These are phyloP conservation scores for Tetraselmis striata DNA, from an alignment of 139 green algal species.

Conservation along the genomic window DNA sequence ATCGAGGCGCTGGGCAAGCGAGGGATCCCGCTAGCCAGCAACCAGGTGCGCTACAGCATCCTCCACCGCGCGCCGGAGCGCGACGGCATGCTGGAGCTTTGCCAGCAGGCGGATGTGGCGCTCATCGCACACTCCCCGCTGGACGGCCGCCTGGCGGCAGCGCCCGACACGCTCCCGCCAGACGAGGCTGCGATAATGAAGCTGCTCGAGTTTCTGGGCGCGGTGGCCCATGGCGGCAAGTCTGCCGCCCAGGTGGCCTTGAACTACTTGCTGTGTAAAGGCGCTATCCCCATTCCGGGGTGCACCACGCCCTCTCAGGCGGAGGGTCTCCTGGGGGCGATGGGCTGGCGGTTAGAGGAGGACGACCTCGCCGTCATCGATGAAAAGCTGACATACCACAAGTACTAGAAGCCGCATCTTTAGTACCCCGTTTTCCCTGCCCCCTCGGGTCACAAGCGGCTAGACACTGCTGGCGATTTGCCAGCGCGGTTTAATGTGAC, in stretches of 20 bases:
- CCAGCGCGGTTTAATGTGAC: no score
- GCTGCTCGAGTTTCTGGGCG: constrained; percentile 43
- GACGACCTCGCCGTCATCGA: constrained; percentile 38
- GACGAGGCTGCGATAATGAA: constrained; percentile 25
- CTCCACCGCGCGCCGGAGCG: constrained; percentile 21
- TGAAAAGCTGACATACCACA: constrained; percentile 20
- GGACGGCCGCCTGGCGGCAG: constrained; percentile 27
- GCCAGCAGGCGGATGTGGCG: constrained; percentile 17
- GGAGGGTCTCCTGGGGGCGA: constrained; percentile 17
- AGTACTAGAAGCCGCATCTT: no score
- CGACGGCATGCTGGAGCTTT: constrained; percentile 22
- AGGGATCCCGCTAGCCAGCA: constrained; percentile 25
- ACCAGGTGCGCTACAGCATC: constrained; percentile 38
- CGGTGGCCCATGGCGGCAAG: constrained; percentile 16
- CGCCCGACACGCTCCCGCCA: not conserved
- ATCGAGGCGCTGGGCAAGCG: constrained; percentile 18
- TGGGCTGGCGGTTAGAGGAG: constrained; percentile 27
- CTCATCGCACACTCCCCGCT: constrained; percentile 39
- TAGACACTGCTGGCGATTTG: no score
- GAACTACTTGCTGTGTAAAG: constrained; percentile 34
- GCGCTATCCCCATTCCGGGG: constrained; percentile 35
- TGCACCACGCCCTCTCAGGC: constrained; percentile 21
- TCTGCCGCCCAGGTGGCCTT: constrained; percentile 36
- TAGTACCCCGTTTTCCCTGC: no score
- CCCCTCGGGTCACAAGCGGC: no score